Base-by-base conservation (phyloP, 805 yeast species). In the Teunomyces stri region DNA sequence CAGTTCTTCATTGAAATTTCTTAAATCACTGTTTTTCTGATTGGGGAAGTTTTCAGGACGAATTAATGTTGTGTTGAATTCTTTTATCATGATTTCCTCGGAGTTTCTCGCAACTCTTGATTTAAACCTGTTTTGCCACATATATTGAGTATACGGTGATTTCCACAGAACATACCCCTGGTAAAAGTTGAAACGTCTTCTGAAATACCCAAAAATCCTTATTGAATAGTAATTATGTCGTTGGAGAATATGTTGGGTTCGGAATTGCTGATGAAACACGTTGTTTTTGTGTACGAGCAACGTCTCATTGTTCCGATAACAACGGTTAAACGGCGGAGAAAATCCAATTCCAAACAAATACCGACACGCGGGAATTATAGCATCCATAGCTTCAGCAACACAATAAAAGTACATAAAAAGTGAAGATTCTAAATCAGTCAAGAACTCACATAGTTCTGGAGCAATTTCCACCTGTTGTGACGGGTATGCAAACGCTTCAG, bases 201-300 rank as follows among this genome's bases (percentile, higher is more conserved):
- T 49, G 38, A 64, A 57, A 46, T 60, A 64, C 12, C 64, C 54
- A 44, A 50, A 55, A 7, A 63, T 15, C 39, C 69, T 51, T 45
- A 56, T 47, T 5, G 62, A 53, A 43, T 58, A 64, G 42, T 57
- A 60, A 42, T 57, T 59, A 35, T 63, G 65, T 18, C 66, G 50
- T 47, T 55, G 61, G 12, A 64, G 44, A 6, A 46, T 40, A n/a
- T 58, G 58, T 44, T 49, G 54, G 20, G 54, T 27, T 7, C 43
- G 35, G 27, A 43, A 21, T 28, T 20, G 30, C 11, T 42, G 27
- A 21, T 51, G 46, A 38, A 41, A 49, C 21, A 36, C 43, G 38
- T 52, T 54, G 11, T 42, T 22, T 28, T 41, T 41, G 30, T 33
- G 20, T 4, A 44, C 40, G 12, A 50, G 44, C 49, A 44, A 47